These are phyloP conservation scores for Aethionema arabicum DNA, from an alignment of 345 rosid species.

Conservation along the genomic window DNA sequence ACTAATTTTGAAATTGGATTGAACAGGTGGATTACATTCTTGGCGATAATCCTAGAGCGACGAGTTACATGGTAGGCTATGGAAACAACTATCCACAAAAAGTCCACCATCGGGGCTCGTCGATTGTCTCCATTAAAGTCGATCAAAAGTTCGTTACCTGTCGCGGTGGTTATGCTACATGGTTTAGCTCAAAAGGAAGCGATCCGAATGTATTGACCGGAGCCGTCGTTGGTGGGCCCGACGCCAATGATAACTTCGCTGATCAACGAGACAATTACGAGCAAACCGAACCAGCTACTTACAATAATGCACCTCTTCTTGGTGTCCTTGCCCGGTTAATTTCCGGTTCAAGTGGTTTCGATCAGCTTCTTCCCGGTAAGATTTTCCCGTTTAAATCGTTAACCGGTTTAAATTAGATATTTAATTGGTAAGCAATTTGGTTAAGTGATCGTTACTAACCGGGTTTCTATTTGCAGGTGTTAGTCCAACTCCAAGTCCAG, in stretches of 20 bases:
- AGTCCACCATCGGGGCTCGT: slow-evolving; percentile 90
- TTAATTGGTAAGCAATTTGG: not conserved
- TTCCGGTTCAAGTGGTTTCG: slow-evolving; percentile 58
- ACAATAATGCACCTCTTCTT: slow-evolving; percentile 89
- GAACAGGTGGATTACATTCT: slow-evolving; percentile 84
- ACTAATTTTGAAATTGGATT: too few species aligned
- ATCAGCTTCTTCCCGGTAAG: slow-evolving; percentile 85
- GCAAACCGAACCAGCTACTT: slow-evolving; percentile 97
- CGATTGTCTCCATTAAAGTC: slow-evolving; percentile 75
- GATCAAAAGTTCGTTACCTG: slow-evolving; percentile 66
- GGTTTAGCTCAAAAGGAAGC: slow-evolving; percentile 63
- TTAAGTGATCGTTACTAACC: not conserved
- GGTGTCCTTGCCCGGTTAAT: slow-evolving; percentile 77
- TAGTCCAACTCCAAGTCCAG: slow-evolving; percentile 49
- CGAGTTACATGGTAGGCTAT: slow-evolving; percentile 96
- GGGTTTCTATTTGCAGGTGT: slow-evolving; percentile 24
- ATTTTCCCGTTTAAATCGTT: not conserved
- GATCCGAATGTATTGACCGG: slow-evolving; percentile 88
- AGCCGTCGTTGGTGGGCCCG: slow-evolving; percentile 96
- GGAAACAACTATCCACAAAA: slow-evolving; percentile 80
- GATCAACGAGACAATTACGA: slow-evolving; percentile 89
- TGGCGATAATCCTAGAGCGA: slow-evolving; percentile 94
- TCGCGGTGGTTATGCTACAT: slow-evolving; percentile 86
- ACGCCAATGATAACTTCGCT: slow-evolving; percentile 87
- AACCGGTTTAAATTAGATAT: not conserved